Evolutionary conservation across 768 basidiomycete species (phyloP).

Genomic region (Lactarius sanguifluus): DNA sequence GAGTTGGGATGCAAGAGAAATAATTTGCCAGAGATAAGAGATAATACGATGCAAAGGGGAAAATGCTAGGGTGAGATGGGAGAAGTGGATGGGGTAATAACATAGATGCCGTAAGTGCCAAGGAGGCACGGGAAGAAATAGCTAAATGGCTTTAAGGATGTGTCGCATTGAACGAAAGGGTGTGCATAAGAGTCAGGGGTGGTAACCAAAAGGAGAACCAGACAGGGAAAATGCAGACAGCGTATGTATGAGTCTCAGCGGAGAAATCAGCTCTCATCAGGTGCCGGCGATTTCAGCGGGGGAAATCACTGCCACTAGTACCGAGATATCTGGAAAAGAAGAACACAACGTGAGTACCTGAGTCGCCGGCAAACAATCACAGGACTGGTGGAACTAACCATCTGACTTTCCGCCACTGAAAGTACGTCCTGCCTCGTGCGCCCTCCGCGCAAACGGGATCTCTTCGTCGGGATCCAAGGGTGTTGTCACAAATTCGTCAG

Average conservation of each 20-base stretch:
- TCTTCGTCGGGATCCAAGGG: conserved; percentile 41
- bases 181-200: conserved; percentile 1
- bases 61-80: background rate
- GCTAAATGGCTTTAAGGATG: background rate
- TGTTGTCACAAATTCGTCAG: background rate
- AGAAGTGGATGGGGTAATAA: conserved; percentile 1
- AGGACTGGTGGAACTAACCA: conserved; percentile 46
- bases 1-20: conserved; percentile 2
- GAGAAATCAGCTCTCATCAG: background rate
- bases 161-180: background rate
- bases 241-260: background rate
- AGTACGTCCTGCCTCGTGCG: conserved; percentile 65
- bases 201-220: background rate
- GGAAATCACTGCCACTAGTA: conserved; percentile 63
- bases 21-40: conserved; percentile 19
- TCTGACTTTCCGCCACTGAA: conserved; percentile 86
- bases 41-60: background rate
- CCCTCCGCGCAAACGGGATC: conserved; percentile 83
- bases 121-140: background rate
- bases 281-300: conserved; percentile 36
- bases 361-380: background rate
- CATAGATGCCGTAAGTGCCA: conserved; percentile 6
- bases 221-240: background rate
- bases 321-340: conserved; percentile 55
- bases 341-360: background rate